Evolutionary conservation across 2,329 filamentous ascomycete genomes (phyloP).

Genomic region (Myriosclerotinia scirpicola): DNA sequence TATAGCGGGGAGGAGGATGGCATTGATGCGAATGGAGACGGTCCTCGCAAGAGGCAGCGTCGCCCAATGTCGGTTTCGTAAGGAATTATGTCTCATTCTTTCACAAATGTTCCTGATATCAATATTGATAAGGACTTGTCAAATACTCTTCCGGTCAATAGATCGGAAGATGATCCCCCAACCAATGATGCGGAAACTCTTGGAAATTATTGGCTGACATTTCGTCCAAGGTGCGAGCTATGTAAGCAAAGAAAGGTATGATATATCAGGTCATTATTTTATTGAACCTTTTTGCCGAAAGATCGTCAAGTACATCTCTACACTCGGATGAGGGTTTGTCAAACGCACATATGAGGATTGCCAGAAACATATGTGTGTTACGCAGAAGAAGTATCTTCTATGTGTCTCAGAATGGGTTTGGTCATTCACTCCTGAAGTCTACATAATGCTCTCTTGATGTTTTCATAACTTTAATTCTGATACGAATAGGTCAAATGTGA

Average conservation of each 20-base stretch:
- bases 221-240: slow-evolving; percentile 62
- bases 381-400: slow-evolving; percentile 11
- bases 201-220: slow-evolving; percentile 39
- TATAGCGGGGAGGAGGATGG: slow-evolving; percentile 39
- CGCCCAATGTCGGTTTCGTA: slow-evolving; percentile 52
- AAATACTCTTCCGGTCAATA: slow-evolving; percentile 26
- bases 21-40: slow-evolving; percentile 39
- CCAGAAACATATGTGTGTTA: neutral
- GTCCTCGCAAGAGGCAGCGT: slow-evolving; percentile 48
- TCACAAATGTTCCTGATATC: slow-evolving; percentile 26
- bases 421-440: neutral
- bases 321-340: neutral
- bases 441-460: neutral
- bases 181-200: slow-evolving; percentile 22
- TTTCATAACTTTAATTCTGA: slow-evolving; percentile 25
- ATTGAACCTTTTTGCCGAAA: neutral
- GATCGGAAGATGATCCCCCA: slow-evolving; percentile 27
- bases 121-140: slow-evolving; percentile 21
- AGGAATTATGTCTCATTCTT: slow-evolving; percentile 39
- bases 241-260: slow-evolving; percentile 78
- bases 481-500: slow-evolving; percentile 66
- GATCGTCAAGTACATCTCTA: neutral
- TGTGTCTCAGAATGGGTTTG: neutral
- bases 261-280: neutral
- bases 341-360: neutral